Base-by-base conservation (phyloP, 2,329 filamentous ascomycete species). In the Cladosporium velox region DNA sequence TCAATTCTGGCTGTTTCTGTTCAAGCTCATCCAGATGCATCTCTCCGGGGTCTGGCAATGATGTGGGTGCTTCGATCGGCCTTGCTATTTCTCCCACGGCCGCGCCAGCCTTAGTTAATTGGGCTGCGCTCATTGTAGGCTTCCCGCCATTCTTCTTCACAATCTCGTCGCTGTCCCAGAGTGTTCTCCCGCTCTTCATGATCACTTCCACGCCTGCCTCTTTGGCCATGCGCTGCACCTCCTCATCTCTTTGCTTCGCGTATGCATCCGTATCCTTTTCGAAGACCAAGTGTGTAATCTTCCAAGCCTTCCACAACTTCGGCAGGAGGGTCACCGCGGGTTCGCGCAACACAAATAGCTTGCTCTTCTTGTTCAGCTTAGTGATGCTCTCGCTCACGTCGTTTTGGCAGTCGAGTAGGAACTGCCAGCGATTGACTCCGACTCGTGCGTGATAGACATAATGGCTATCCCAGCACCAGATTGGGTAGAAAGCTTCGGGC, bases 391-490 rank as follows among this genome's bases (percentile, higher is more conserved):
- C 75, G 0, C 89, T 92, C 5, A 93, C 81, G 73, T 91, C 88
- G 70, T 84, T 85, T 73, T 92, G 90, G 72, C 90, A 92, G 75
- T 93, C 90, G 28, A 92, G 82, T 80, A 92, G 77, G 72, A 89
- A 93, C 71, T 91, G 88, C 88, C 90, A 93, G 70, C 91, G 82
- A 72, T 93, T 93, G 10, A 87, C 80, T 0, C 89, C 89, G 4
- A 89, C 90, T 66, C 90, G 84, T 0, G 88, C 87, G 35, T 84
- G 84, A 74, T 92, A 92, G 30, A 93, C 89, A 74, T 93, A 93
- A 75, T 93, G 89, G 65, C 90, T 90, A 74, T 92, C 90, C 89
- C 90, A 93, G 1, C 88, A 91, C 83, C 91, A 93, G 55, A 93
- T 85, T 0, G 90, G 90, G 81, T 89, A 93, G 30, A 93, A 80